Evolutionary conservation across 257 asterid genomes (phyloP).

Genomic region (Solanum piurae): DNA sequence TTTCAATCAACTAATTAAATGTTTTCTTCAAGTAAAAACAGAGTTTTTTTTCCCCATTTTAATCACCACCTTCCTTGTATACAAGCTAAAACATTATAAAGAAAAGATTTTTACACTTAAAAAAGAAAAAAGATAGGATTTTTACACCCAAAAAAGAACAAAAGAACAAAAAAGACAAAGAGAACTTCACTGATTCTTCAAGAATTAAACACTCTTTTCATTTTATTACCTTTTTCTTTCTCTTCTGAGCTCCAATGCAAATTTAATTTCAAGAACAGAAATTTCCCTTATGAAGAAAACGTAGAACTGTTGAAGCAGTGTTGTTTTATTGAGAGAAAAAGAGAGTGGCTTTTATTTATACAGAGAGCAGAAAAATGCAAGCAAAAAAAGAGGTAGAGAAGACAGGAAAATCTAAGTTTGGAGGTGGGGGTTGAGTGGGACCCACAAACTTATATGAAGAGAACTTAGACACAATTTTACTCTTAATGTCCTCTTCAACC

Average conservation of each 20-base stretch:
- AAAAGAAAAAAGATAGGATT: conserved; percentile 17
- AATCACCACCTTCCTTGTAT: not conserved
- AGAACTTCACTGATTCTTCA: not conserved
- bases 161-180: not conserved
- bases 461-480: conserved; percentile 78
- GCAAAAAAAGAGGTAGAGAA: not conserved
- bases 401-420: conserved; percentile 4
- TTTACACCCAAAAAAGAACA: not conserved
- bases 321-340: not conserved
- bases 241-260: not conserved
- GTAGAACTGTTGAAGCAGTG: not conserved
- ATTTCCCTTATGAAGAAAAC: conserved; percentile 11
- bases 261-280: conserved; percentile 12
- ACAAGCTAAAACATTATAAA: not conserved
- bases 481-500: conserved; percentile 24
- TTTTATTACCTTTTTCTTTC: not conserved
- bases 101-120: conserved; percentile 14
- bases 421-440: conserved; percentile 16
- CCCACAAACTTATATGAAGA: conserved; percentile 51
- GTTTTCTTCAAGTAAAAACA: not conserved
- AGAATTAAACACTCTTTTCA: not conserved
- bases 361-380: conserved; percentile 8
- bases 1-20: not conserved
- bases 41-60: not conserved
- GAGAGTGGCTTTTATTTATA: not conserved